phyloP scores from a whole-genome alignment of 345 rosid species.

The Eutrema japonicum region DNA sequence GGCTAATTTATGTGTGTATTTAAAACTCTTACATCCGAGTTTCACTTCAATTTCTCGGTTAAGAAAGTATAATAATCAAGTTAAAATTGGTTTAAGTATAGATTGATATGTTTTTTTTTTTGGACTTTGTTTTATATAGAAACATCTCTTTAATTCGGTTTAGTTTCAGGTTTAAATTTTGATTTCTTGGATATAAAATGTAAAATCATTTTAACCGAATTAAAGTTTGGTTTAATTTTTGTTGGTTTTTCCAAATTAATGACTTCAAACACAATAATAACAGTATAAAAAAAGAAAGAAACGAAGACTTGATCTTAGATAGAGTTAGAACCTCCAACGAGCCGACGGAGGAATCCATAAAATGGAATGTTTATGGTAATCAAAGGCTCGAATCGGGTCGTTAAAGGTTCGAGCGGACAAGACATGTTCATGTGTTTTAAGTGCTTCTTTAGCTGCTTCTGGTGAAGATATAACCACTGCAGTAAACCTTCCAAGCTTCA shows the following conservation, averaged over 20 bases:
- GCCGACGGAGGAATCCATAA: slow-evolving; percentile 17
- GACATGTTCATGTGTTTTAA: slow-evolving; percentile 41
- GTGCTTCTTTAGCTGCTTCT: slow-evolving; percentile 28
- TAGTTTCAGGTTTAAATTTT: background rate
- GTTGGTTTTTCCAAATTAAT: background rate
- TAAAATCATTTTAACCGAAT: background rate
- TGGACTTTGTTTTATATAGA: background rate
- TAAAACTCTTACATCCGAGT: background rate
- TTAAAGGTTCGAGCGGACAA: slow-evolving; percentile 9
- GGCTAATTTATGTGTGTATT: background rate
- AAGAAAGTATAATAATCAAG: background rate
- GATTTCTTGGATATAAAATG: background rate
- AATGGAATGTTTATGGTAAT: slow-evolving; percentile 27
- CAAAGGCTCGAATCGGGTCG: slow-evolving; percentile 10
- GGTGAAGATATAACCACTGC: slow-evolving; percentile 33
- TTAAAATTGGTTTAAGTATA: background rate
- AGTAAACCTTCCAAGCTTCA: slow-evolving; percentile 35
- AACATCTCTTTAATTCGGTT: background rate
- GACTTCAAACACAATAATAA: background rate
- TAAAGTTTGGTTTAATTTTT: background rate
- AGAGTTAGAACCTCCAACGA: slow-evolving; percentile 40
- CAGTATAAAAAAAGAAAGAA: background rate
- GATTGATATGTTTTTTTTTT: background rate
- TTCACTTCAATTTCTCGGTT: background rate
- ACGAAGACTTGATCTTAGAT: background rate